These are phyloP conservation scores for Capillidium rhysosporum DNA, from an alignment of 371 early-diverging fungal genomes.

Conservation along the genomic window DNA sequence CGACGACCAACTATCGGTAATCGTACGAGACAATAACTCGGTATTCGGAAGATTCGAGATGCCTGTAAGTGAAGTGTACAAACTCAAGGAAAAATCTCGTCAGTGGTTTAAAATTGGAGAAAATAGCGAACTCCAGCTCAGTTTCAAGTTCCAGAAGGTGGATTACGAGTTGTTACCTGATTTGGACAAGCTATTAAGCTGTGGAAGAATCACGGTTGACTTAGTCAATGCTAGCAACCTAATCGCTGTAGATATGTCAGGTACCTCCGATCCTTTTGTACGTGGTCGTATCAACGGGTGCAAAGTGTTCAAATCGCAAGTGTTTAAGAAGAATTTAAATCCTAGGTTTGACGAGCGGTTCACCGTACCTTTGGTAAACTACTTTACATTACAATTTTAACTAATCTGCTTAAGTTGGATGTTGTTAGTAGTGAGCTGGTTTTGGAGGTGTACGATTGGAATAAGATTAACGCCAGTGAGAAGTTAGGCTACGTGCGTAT, in stretches of 20 bases:
- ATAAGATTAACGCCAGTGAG: neutral
- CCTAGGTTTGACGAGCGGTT: constrained; percentile 46
- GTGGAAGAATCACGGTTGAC: neutral
- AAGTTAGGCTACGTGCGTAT: neutral
- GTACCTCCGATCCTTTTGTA: constrained; percentile 32
- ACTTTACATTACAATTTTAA: neutral
- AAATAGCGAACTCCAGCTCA: no score
- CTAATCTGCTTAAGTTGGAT: neutral
- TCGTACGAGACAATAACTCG: neutral
- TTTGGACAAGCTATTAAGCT: neutral
- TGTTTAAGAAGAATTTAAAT: constrained; percentile 40
- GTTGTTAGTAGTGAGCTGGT: neutral
- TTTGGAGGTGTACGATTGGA: constrained; percentile 5
- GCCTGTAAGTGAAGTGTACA: neutral
- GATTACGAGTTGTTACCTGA: no score
- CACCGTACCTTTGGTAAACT: constrained; percentile 29
- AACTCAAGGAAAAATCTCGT: neutral
- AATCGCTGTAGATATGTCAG: constrained; percentile 3
- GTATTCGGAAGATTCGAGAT: neutral
- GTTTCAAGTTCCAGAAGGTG: no score
- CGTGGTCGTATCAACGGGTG: constrained; percentile 23
- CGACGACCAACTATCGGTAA: neutral
- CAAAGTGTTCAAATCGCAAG: constrained; percentile 42
- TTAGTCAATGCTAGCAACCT: neutral
- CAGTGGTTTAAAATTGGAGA: neutral